Percentiles rank a stretch among this genome's conserved stretches.
Conservation (phyloP, 129 eudicot species). For the Saposhnikovia divaricata region DNA sequence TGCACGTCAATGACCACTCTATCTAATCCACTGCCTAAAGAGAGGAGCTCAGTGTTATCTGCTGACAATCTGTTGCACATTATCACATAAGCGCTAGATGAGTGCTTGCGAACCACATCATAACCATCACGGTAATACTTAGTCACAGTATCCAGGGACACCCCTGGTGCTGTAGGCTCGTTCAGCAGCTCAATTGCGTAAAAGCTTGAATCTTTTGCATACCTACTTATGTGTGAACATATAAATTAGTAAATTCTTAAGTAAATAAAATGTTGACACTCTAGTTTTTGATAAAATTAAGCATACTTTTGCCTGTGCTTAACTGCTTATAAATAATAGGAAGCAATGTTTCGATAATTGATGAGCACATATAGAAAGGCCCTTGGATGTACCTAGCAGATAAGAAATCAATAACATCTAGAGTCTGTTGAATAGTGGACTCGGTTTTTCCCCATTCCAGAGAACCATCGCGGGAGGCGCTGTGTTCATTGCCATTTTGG, state of each 20-base stretch:
- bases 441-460: constrained; percentile 65
- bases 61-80: constrained; percentile 39
- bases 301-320: background rate
- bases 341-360: background rate
- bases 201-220: constrained; percentile 38
- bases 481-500: constrained; percentile 67
- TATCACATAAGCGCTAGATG: constrained; percentile 43
- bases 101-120: constrained; percentile 48
- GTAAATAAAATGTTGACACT: background rate
- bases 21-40: constrained; percentile 37
- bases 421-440: constrained; percentile 42
- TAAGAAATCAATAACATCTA: constrained; percentile 51
- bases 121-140: constrained; percentile 47
- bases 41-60: constrained; percentile 51
- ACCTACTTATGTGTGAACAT: constrained; percentile 23
- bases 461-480: constrained; percentile 49
- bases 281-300: background rate
- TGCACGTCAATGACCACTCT: constrained; percentile 54
- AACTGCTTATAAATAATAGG: background rate
- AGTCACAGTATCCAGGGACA: constrained; percentile 24
- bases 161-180: constrained; percentile 61
- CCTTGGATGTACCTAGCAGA: constrained; percentile 33
- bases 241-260: background rate
- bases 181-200: constrained; percentile 58
- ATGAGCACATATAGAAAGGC: background rate